Evolutionary conservation across 2,329 filamentous ascomycete species (phyloP).

Genomic region (Clarireedia monteithiana): DNA sequence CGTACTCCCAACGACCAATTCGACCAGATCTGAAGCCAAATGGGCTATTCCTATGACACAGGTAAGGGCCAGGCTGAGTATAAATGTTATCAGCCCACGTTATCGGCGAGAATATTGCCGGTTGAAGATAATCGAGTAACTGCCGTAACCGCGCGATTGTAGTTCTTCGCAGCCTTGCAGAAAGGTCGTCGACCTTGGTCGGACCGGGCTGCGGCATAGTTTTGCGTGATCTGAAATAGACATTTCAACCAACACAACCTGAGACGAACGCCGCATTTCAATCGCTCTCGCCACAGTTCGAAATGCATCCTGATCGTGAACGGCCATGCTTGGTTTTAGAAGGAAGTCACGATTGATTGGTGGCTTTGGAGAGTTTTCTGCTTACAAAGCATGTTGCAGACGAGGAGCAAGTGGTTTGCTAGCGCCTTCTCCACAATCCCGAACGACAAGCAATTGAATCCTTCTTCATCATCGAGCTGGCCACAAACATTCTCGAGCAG

Average conservation of each 20-base stretch:
- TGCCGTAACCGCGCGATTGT: constrained; percentile 1
- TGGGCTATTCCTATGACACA: background rate
- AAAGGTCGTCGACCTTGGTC: background rate
- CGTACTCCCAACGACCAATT: background rate
- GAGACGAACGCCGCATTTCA: background rate
- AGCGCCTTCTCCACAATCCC: background rate
- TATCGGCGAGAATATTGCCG: background rate
- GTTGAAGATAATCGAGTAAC: background rate
- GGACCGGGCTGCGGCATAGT: background rate
- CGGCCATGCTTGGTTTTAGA: too few species aligned
- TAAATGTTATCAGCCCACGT: background rate
- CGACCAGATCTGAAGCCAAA: background rate
- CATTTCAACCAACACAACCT: background rate
- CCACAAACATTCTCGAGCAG: background rate
- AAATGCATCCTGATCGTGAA: too few species aligned
- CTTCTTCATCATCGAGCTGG: too few species aligned
- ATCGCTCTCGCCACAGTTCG: background rate
- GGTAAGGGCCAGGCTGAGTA: background rate
- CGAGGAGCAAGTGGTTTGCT: background rate
- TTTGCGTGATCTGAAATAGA: background rate
- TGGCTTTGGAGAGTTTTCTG: background rate
- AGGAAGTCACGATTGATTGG: background rate
- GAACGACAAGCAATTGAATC: background rate
- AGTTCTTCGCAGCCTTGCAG: background rate
- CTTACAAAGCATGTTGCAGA: background rate